Evolutionary conservation across 2,329 filamentous ascomycete species (phyloP).

Genomic region (Diplodia corticola): DNA sequence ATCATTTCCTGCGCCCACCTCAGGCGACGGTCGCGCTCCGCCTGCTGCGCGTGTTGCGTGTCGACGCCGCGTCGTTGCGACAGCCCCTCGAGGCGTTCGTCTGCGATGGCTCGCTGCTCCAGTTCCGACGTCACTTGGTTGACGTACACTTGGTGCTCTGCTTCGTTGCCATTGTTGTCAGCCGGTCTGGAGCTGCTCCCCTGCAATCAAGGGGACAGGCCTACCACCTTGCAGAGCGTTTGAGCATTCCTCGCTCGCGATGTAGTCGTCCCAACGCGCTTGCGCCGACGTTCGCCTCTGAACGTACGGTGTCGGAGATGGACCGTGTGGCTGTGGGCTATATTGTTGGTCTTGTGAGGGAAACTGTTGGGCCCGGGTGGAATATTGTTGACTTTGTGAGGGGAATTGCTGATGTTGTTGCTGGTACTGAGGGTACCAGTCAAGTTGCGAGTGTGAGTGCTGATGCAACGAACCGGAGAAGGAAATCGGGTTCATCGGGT

Average conservation of each 20-base stretch:
- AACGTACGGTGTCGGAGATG: not conserved
- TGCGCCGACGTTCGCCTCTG: slow-evolving; percentile 16
- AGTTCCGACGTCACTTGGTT: slow-evolving; percentile 18
- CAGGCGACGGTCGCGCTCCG: slow-evolving; percentile 18
- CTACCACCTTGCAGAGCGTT: slow-evolving; percentile 19
- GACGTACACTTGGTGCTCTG: slow-evolving; percentile 13
- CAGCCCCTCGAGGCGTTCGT: slow-evolving; percentile 7
- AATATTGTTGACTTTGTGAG: not conserved
- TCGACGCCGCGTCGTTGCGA: slow-evolving; percentile 2
- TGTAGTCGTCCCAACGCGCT: slow-evolving; percentile 21
- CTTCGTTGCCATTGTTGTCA: not conserved
- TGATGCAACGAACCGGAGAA: slow-evolving; percentile 12
- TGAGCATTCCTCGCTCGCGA: slow-evolving; percentile 18
- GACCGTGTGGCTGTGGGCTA: not conserved
- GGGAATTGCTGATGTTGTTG: not conserved
- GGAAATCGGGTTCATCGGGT: not conserved
- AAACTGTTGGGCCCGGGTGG: not conserved
- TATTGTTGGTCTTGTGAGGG: not conserved
- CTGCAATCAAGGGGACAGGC: not conserved
- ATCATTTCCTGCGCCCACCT: slow-evolving; percentile 24
- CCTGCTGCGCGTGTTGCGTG: slow-evolving; percentile 6
- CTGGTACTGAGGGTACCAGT: slow-evolving; percentile 3
- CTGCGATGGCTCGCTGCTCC: slow-evolving; percentile 10
- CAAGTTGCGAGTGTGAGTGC: not conserved
- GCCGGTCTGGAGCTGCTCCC: not conserved